A percentile compares a stretch with the other conserved stretches of the same genome.
Evolutionary conservation across 352 stramenopile species (phyloP).

Genomic region (Phytophthora vignae): DNA sequence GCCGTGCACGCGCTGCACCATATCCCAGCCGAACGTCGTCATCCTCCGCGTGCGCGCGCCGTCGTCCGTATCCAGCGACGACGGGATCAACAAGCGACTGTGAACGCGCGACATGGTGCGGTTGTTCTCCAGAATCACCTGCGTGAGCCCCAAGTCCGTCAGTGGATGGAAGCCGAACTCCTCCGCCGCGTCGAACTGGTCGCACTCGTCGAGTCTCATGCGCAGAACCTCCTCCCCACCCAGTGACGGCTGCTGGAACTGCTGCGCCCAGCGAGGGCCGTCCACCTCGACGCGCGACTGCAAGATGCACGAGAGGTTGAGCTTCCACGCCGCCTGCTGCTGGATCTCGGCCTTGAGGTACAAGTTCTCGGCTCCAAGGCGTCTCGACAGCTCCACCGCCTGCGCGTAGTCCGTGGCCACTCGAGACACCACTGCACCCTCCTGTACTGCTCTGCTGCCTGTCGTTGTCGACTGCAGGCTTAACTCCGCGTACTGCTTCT

Average conservation of each 20-base stretch:
- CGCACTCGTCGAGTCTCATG: conserved; percentile 24
- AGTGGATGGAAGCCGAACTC: conserved; percentile 44
- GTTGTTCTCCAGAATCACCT: conserved; percentile 44
- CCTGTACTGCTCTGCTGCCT: neutral
- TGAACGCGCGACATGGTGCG: conserved; percentile 36
- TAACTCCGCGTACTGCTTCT: conserved; percentile 45
- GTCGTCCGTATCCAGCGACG: conserved; percentile 27
- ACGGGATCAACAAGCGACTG: conserved; percentile 21
- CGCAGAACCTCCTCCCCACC: conserved; percentile 13
- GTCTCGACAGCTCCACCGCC: conserved; percentile 33
- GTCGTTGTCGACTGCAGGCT: conserved; percentile 30
- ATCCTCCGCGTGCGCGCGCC: conserved; percentile 30
- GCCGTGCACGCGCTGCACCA: conserved; percentile 40
- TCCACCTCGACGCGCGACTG: conserved; percentile 32
- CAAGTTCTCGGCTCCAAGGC: conserved; percentile 52
- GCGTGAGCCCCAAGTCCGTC: conserved; percentile 36
- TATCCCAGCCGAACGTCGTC: conserved; percentile 45
- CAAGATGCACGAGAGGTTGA: conserved; percentile 37
- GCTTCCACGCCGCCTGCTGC: conserved; percentile 44
- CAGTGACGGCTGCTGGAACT: conserved; percentile 25
- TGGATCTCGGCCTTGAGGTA: conserved; percentile 49
- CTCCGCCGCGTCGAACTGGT: conserved; percentile 33
- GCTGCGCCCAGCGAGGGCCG: conserved; percentile 22
- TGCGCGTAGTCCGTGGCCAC: conserved; percentile 24
- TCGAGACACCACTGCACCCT: neutral